Conservation (phyloP, 2,329 filamentous ascomycete genomes). For the Alternaria sp. region DNA sequence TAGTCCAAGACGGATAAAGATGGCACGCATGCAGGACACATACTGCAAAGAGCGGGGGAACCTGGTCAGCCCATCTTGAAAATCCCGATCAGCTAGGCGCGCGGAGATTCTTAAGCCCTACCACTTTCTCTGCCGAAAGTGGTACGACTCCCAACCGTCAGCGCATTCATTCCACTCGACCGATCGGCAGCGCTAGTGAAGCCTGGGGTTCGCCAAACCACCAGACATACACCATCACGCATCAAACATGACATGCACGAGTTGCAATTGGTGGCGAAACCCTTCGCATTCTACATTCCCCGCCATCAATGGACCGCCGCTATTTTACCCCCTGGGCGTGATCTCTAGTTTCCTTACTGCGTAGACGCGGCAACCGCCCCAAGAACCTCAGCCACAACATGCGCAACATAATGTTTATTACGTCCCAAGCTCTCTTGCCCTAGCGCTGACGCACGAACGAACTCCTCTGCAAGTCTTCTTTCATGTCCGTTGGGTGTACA, state of each 20-base stretch:
- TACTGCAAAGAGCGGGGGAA: background rate
- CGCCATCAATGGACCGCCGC: too few species aligned
- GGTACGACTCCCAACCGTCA: background rate
- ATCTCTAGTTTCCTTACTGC: constrained; percentile 7
- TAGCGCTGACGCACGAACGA: constrained; percentile 12
- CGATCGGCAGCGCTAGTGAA: background rate
- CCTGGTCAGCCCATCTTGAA: background rate
- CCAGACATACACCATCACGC: too few species aligned
- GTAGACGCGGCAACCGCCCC: constrained; percentile 4
- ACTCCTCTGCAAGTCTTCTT: too few species aligned
- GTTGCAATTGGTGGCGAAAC: background rate
- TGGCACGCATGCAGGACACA: background rate
- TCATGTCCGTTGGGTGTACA: too few species aligned
- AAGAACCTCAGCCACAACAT: constrained; percentile 10
- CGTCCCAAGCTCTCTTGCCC: constrained; percentile 29
- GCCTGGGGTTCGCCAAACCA: too few species aligned
- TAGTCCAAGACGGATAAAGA: background rate
- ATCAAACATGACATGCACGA: too few species aligned
- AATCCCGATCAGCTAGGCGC: background rate
- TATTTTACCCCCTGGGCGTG: constrained; percentile 6
- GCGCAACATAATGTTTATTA: constrained; percentile 7
- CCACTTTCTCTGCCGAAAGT: background rate
- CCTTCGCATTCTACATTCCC: too few species aligned
- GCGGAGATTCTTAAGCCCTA: background rate
- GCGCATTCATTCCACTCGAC: background rate